Base-by-base conservation (phyloP, 2,329 filamentous ascomycete genomes). In the Beauveria caledonica region DNA sequence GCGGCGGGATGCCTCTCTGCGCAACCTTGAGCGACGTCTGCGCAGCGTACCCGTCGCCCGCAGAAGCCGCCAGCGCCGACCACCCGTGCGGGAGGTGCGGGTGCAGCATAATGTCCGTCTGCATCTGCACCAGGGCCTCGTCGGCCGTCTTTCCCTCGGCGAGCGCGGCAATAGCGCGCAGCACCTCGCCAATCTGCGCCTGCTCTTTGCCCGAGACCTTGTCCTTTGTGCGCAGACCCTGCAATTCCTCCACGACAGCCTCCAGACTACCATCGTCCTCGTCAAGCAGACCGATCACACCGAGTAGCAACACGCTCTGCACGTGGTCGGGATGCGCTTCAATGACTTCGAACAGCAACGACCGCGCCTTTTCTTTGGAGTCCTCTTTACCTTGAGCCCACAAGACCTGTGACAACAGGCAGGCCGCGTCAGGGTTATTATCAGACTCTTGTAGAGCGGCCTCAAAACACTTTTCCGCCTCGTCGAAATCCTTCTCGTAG, bases 1-100 rank as follows among this genome's bases (percentile, higher is more conserved):
- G 74, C 0, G 92, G 92, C 40, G 92, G 89, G 2, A 92, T 85
- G 9, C 83, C 86, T 66, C 86, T 86, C 42, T 83, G 69, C 0
- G 92, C 92, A n/a, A 92, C 90, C 68, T 86, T 81, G 63, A 96
- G 78, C 1, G 92, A 90, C 85, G 96, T 92, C 65, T 89, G 84
- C 3, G 89, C 87, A 0, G 79, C 74, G 60, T 80, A 75, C n/a
- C 76, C 74, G 57, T 77, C 74, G 2, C 80, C 82, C 0, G 80
- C 81, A 0, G 82, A 72, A 42, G 84, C 80, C 0, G 89, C 85
- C 25, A 97, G 77, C 55, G 88, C 80, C 46, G 84, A 81, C 94
- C 94, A 99, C 0, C 91, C 90, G 57, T 89, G 84, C 0, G 92
- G 86, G 61, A 92, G 81, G 61, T 87, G 80, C 0, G 94, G 94